phyloP scores from a whole-genome alignment of 208 protist species.

The Wallacemonas sp. region DNA sequence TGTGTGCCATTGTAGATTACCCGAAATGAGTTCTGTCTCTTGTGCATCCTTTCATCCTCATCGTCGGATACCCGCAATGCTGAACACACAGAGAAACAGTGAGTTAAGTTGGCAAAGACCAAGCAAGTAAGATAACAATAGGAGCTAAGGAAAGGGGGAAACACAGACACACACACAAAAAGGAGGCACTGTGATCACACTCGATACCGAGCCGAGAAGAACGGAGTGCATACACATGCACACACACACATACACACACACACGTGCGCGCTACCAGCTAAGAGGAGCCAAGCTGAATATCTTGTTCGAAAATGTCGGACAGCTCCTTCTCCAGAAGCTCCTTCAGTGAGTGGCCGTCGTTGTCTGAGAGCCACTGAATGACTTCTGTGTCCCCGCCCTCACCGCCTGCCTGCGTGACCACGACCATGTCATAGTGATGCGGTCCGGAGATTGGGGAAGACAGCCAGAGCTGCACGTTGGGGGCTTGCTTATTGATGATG shows the following conservation, averaged over 20 bases:
- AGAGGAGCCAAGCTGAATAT: slow-evolving; percentile 29
- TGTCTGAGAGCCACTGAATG: slow-evolving; percentile 56
- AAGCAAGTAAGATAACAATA: no score
- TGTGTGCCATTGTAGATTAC: no score
- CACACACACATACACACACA: neutral
- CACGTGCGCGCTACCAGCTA: neutral
- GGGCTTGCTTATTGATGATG: slow-evolving; percentile 93
- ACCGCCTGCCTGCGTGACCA: slow-evolving; percentile 8
- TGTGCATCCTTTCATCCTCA: no score
- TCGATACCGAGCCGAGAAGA: no score
- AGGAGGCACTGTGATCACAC: no score
- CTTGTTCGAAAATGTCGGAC: slow-evolving; percentile 37
- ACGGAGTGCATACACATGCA: neutral
- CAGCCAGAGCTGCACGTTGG: slow-evolving; percentile 92
- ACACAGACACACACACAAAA: no score
- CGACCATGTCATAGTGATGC: slow-evolving; percentile 87
- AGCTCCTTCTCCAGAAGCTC: slow-evolving; percentile 71
- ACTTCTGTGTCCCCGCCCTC: slow-evolving; percentile 12
- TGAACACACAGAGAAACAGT: no score
- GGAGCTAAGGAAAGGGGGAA: no score
- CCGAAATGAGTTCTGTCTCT: no score
- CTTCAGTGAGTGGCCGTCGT: slow-evolving; percentile 67
- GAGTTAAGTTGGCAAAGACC: no score
- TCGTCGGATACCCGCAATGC: no score
- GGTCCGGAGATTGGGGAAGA: slow-evolving; percentile 90